Base-by-base conservation (phyloP, 2,329 filamentous ascomycete genomes). In the Epichloe aotearoae region DNA sequence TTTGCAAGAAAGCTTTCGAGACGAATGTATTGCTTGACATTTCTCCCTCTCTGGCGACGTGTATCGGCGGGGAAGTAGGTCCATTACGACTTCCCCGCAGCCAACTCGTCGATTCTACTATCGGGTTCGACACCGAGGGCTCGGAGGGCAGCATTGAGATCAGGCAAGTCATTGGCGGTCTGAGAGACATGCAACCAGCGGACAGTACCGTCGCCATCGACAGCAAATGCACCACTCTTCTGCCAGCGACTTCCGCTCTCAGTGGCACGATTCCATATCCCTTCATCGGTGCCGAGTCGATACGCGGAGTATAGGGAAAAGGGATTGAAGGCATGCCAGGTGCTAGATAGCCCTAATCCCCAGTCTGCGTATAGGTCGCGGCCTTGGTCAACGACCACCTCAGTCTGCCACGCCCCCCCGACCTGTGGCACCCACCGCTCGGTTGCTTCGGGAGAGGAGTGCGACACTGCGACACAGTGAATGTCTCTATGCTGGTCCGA, bases 211-310 rank as follows among this genome's bases (percentile, higher is more conserved):
- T 60, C 56, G 7, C 52, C 57, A 43, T 65, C 62, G 20, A 69
- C 59, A 11, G 76, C 82, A 66, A 82, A 88, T 30, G 76, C 77
- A 30, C 83, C 84, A 44, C 75, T 71, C 26, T 69, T 83, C 72
- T 88, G 83, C 83, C 84, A 88, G 49, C 81, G 66, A 55, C 68
- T 79, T 39, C 83, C 83, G 60, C 77, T 84, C 64, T 83, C 79
- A 2, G 79, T 82, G 3, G 78, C 72, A 23, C 77, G 66, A 61
- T 83, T 83, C 74, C 77, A 83, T 55, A 87, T 84, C 14, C 79
- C 75, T 61, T 87, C 81, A 46, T 76, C 67, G 54, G 72, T 75
- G 12, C 76, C 79, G 26, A 87, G 66, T 51, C 68, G 74, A 53
- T 77, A 77, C 2, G 76, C 73, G n/a, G 69, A 72, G 59, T 73